Conservation (phyloP, 257 asterid species). For the Solanum habrochaites region DNA sequence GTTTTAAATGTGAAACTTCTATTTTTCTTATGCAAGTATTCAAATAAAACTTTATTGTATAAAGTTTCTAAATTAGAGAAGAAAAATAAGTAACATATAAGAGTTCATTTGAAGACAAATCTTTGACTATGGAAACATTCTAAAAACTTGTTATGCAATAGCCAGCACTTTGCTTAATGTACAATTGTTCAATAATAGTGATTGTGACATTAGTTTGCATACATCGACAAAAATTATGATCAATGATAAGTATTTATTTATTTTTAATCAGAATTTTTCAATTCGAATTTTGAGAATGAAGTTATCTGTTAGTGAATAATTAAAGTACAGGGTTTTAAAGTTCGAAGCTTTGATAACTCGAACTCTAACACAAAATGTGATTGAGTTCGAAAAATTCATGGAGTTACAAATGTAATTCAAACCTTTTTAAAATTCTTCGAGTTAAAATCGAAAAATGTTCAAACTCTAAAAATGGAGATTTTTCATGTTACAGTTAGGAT, state of each 20-base stretch:
- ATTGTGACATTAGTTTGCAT: not conserved
- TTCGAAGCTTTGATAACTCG: not conserved
- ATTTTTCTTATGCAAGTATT: not conserved
- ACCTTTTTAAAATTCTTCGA: not conserved
- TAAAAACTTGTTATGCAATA: not conserved
- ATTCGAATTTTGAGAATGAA: not conserved
- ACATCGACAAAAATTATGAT: rapidly evolving
- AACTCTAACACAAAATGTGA: not conserved
- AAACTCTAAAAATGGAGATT: not conserved
- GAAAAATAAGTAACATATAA: not conserved
- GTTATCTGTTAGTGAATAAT: not conserved
- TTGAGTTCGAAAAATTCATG: not conserved
- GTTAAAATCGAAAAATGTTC: not conserved
- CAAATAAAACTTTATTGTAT: not conserved
- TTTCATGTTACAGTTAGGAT: not conserved
- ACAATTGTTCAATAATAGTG: not conserved
- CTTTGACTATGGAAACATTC: slow-evolving; percentile 6
- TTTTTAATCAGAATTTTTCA: not conserved
- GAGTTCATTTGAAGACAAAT: not conserved
- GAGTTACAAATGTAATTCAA: not conserved
- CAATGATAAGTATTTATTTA: not conserved
- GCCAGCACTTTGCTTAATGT: not conserved
- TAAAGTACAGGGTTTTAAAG: not conserved
- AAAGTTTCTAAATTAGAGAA: not conserved
- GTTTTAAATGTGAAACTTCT: not conserved